Evolutionary conservation across 495 filamentous ascomycete species (phyloP), one percentile per base, ranked within the genome.

Genomic region (Hypoxylon lenormandii): DNA sequence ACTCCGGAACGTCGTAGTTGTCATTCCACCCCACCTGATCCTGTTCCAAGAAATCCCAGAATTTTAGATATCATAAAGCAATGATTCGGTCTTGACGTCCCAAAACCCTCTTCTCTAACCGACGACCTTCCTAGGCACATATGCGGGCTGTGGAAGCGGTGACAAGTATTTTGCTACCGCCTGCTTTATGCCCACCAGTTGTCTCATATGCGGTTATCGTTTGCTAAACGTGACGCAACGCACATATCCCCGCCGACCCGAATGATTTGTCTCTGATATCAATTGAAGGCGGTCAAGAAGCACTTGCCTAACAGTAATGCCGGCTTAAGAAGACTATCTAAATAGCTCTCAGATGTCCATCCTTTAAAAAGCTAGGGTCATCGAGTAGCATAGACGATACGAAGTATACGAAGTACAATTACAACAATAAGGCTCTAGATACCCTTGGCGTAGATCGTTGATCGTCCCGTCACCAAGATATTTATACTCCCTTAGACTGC

Each of bases 361-460:
- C 37, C 15, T 21, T 13, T 30, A 36, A 55, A 64, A 36, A 50
- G 15, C 15, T 43, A 51, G 16, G 30, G 15, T 13, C 11, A n/a
- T n/a, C n/a, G n/a, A n/a, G n/a, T n/a, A n/a, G n/a, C n/a, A n/a
- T n/a, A n/a, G n/a, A n/a, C n/a, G n/a, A n/a, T n/a, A n/a, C n/a
- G n/a, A n/a, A n/a, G n/a, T n/a, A n/a, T n/a, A n/a, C n/a, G n/a
- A n/a, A n/a, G n/a, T n/a, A n/a, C n/a, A n/a, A n/a, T n/a, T n/a
- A 22, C 59, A 45, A 33, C 38, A 21, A 65, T 19, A 40, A 19
- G 30, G 10, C 30, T 43, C 43, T 47, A 1, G n/a, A 53, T 26
- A 70, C 51, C 62, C 61, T 71, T 47, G 57, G 13, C 43, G 61
- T 52, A 62, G 68, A 71, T 71, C 62, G 52, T 11, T 38, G 52